Evolutionary conservation across 805 yeast genomes (phyloP).

Genomic region (Schwanniomyces pseudopolymorphus): DNA sequence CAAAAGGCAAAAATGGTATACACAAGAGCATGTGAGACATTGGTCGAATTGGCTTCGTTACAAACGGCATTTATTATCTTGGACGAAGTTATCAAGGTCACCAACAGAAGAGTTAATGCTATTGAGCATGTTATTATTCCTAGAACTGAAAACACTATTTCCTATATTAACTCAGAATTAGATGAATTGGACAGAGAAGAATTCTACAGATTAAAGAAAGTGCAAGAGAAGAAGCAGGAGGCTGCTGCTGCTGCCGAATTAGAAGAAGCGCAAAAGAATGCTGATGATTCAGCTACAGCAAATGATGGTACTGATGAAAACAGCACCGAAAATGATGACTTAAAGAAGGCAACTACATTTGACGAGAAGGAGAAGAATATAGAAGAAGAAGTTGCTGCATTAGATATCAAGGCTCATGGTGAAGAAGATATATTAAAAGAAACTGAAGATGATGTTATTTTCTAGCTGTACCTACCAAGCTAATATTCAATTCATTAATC

Average conservation of each 20-base stretch:
- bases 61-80: conserved; percentile 96
- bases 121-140: conserved; percentile 98
- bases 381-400: conserved; percentile 27
- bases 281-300: conserved; percentile 1
- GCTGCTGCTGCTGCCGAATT: conserved; percentile 67
- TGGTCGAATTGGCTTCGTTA: conserved; percentile 91
- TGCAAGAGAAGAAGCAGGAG: conserved; percentile 88
- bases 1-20: conserved; percentile 92
- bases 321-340: conserved; percentile 3
- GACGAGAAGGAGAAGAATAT: conserved; percentile 24
- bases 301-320: background rate
- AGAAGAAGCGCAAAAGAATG: conserved; percentile 32
- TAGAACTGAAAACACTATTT: conserved; percentile 92
- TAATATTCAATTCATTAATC: conserved; percentile 2
- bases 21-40: conserved; percentile 94
- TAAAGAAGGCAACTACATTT: conserved; percentile 6
- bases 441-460: conserved; percentile 47
- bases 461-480: conserved; percentile 15
- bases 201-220: conserved; percentile 93
- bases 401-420: conserved; percentile 16
- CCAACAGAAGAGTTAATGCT: conserved; percentile 97
- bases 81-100: conserved; percentile 96
- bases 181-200: conserved; percentile 99
- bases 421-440: conserved; percentile 35
- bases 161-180: conserved; percentile 88